phyloP scores from a whole-genome alignment of 1,284 basidiomycete genomes.

The Ganoderma sp. region DNA sequence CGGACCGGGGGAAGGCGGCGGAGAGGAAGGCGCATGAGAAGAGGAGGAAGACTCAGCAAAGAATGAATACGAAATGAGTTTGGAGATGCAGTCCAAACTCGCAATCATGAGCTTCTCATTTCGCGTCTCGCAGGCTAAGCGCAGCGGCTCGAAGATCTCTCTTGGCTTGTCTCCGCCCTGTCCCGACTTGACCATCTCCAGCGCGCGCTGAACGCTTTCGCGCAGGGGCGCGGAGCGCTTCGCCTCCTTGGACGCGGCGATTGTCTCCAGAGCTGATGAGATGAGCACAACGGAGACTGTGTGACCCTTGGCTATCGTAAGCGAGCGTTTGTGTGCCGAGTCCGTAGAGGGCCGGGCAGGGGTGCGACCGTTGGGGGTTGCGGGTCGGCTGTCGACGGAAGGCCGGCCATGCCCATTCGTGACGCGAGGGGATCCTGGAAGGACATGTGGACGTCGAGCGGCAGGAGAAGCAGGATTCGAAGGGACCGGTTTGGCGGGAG shows the following conservation, averaged over 20 bases:
- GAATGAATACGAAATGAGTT: slow-evolving; percentile 95
- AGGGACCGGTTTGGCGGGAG: slow-evolving; percentile 36
- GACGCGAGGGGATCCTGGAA: slow-evolving; percentile 26
- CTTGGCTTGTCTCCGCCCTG: slow-evolving; percentile 74
- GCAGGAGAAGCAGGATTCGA: slow-evolving; percentile 31
- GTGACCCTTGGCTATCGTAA: slow-evolving; percentile 75
- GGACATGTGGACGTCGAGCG: slow-evolving; percentile 33
- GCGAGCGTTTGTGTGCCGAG: slow-evolving; percentile 57
- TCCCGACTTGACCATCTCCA: slow-evolving; percentile 82
- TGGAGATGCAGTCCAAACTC: slow-evolving; percentile 94
- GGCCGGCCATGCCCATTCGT: slow-evolving; percentile 26
- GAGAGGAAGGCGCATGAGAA: slow-evolving; percentile 56
- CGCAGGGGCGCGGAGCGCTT: slow-evolving; percentile 82
- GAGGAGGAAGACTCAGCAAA: slow-evolving; percentile 71
- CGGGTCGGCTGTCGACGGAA: slow-evolving; percentile 28
- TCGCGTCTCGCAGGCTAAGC: slow-evolving; percentile 91
- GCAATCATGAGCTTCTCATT: slow-evolving; percentile 93
- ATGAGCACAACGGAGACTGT: slow-evolving; percentile 82
- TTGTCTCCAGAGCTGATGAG: slow-evolving; percentile 86
- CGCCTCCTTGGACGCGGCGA: slow-evolving; percentile 89
- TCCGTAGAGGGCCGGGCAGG: slow-evolving; percentile 36
- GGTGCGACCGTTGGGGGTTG: slow-evolving; percentile 33
- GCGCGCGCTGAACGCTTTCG: slow-evolving; percentile 81
- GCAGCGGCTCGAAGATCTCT: slow-evolving; percentile 91
- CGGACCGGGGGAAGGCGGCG: slow-evolving; percentile 76